Evolutionary conservation across 108 stramenopile species (phyloP).

Genomic region (Pseudonitzschia multistriata): DNA sequence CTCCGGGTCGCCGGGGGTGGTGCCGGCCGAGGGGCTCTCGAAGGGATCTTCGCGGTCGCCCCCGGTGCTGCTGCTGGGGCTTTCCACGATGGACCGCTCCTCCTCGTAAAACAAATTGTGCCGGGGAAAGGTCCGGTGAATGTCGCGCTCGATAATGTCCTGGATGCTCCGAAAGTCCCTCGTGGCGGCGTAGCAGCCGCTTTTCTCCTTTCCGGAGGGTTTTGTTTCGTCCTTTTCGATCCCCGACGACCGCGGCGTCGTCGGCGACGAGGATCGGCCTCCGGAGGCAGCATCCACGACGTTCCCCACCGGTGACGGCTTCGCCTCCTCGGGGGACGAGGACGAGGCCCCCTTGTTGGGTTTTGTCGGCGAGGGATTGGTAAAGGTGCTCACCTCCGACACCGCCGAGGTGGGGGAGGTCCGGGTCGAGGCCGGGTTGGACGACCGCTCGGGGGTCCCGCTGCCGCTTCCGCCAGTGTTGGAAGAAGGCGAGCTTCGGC

Average conservation of each 20-base stretch:
- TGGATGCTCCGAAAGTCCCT: conserved; percentile 41
- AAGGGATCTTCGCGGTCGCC: neutral
- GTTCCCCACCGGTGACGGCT: neutral
- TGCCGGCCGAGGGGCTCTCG: neutral
- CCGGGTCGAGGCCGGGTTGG: conserved; percentile 14
- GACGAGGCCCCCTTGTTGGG: too few species aligned
- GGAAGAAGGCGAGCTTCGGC: too few species aligned
- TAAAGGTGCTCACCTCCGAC: conserved; percentile 2
- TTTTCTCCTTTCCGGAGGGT: neutral
- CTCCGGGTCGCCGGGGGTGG: conserved; percentile 20
- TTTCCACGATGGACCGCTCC: conserved; percentile 6
- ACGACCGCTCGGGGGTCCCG: neutral
- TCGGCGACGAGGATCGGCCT: neutral
- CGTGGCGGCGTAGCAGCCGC: conserved; percentile 17
- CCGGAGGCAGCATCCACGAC: neutral
- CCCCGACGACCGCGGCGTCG: neutral
- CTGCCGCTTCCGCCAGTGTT: neutral
- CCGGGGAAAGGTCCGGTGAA: conserved; percentile 88
- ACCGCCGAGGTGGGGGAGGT: conserved; percentile 5
- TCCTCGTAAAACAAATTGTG: conserved; percentile 75
- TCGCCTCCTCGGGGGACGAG: neutral
- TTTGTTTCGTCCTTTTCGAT: neutral
- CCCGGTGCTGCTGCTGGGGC: neutral
- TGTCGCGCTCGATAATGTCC: conserved; percentile 87
- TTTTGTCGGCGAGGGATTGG: neutral